Evolutionary conservation across 2,329 filamentous ascomycete species (phyloP).

Genomic region (Samsoniella hepiali): DNA sequence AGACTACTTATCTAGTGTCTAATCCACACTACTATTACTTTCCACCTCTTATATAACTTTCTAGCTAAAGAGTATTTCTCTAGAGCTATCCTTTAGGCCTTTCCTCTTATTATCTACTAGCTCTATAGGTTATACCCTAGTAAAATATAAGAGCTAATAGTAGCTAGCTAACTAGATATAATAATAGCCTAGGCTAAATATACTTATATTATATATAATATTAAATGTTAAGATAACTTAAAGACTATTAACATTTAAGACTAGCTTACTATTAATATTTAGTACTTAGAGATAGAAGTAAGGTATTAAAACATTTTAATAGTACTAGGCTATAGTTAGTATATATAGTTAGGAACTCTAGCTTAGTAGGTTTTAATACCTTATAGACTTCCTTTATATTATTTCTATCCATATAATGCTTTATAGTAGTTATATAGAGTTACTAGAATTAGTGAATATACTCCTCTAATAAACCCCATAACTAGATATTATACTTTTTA

Average conservation of each 20-base stretch:
- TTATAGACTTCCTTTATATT: constrained; percentile 28
- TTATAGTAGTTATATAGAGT: constrained; percentile 26
- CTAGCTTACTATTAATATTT: constrained; percentile 27
- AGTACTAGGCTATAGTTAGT: constrained; percentile 23
- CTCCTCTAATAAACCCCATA: too few relatives aligned
- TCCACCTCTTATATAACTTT: constrained; percentile 23
- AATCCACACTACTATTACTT: background rate
- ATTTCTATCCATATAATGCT: constrained; percentile 26
- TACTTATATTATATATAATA: constrained; percentile 27
- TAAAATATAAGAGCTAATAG: constrained; percentile 31
- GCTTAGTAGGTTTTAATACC: constrained; percentile 19
- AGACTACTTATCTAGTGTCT: constrained; percentile 23
- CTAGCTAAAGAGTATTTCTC: constrained; percentile 26
- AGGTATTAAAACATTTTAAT: constrained; percentile 24
- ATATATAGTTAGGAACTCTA: constrained; percentile 5
- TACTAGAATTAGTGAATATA: constrained; percentile 30
- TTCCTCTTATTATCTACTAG: constrained; percentile 29
- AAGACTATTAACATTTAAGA: constrained; percentile 25
- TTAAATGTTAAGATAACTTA: constrained; percentile 29
- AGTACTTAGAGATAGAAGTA: constrained; percentile 24
- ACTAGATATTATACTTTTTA: too few relatives aligned
- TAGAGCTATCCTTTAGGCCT: constrained; percentile 27
- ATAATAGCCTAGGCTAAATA: constrained; percentile 27
- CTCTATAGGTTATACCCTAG: constrained; percentile 28
- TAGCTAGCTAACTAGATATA: constrained; percentile 25